These are phyloP conservation scores for Sanghuangporus weigelae DNA, from an alignment of 1,284 basidiomycete species.

Conservation along the genomic window DNA sequence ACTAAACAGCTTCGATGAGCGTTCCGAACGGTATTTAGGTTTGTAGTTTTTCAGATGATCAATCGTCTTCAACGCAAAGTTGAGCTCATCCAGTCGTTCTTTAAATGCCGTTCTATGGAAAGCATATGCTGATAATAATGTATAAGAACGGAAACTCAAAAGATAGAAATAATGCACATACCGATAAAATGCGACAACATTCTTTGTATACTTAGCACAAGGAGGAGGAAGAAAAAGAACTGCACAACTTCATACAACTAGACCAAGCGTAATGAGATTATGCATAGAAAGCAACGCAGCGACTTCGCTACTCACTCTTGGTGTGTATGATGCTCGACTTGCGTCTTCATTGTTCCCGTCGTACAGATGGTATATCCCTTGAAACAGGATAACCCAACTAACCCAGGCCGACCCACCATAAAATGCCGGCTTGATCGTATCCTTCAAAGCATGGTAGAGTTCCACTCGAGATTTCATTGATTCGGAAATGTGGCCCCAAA, in stretches of 20 bases:
- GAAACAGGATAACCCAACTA: conserved; percentile 68
- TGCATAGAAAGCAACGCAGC: not conserved
- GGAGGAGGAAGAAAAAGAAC: conserved; percentile 64
- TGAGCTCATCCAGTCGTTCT: conserved; percentile 61
- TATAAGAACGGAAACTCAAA: not conserved
- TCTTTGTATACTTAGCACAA: conserved; percentile 54
- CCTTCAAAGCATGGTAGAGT: conserved; percentile 62
- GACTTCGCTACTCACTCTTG: conserved; percentile 28
- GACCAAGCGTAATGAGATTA: conserved; percentile 1
- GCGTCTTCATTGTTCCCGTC: conserved; percentile 31
- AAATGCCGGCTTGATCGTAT: conserved; percentile 60
- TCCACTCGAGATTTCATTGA: conserved; percentile 58
- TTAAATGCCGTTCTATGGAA: conserved; percentile 76
- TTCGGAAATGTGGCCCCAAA: conserved; percentile 75
- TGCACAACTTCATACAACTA: conserved; percentile 54
- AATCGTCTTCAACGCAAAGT: conserved; percentile 52
- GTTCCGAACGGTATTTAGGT: conserved; percentile 40
- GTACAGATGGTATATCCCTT: conserved; percentile 53
- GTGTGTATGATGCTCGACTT: conserved; percentile 55
- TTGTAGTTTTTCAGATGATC: conserved; percentile 68
- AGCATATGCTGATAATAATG: conserved; percentile 42
- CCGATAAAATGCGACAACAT: conserved; percentile 63
- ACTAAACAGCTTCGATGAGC: conserved; percentile 6
- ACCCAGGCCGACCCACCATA: conserved; percentile 62
- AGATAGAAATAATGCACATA: conserved; percentile 19